These are phyloP conservation scores for Fusarium nodosum DNA, from an alignment of 2,329 filamentous ascomycete species.

Conservation along the genomic window DNA sequence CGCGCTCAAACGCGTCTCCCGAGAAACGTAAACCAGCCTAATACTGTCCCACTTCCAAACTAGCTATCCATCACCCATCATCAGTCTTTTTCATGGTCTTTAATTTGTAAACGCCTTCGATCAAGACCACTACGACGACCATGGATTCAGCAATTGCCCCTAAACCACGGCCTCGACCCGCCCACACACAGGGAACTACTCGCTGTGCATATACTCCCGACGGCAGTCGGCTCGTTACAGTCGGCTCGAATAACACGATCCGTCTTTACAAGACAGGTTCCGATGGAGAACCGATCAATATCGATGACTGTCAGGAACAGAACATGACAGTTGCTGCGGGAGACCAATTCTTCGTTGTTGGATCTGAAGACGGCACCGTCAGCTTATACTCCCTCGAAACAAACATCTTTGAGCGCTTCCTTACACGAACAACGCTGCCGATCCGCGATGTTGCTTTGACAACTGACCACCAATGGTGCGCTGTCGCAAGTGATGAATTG, in stretches of 20 bases:
- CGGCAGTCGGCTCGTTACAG: conserved; percentile 87
- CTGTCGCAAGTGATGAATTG: conserved; percentile 96
- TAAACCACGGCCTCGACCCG: conserved; percentile 74
- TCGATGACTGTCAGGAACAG: conserved; percentile 91
- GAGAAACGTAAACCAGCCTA: conserved; percentile 24
- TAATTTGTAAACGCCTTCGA: conserved; percentile 8
- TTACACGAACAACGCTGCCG: conserved; percentile 86
- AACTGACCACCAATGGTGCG: conserved; percentile 85
- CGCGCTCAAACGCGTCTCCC: conserved; percentile 59
- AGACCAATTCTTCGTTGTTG: conserved; percentile 87
- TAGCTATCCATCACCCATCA: conserved; percentile 23
- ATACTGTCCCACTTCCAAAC: conserved; percentile 18
- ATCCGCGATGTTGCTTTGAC: conserved; percentile 89
- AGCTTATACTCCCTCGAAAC: conserved; percentile 88
- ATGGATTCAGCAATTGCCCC: conserved; percentile 54
- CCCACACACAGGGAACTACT: conserved; percentile 87
- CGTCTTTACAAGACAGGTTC: conserved; percentile 92
- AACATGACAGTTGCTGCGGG: conserved; percentile 84
- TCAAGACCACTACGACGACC: conserved; percentile 5
- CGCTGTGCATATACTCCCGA: conserved; percentile 91
- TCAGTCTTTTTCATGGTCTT: conserved; percentile 29
- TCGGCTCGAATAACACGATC: conserved; percentile 93
- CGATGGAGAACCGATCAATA: conserved; percentile 90
- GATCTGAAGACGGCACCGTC: conserved; percentile 95
- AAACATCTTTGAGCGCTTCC: conserved; percentile 81